These are phyloP conservation scores for Fusarium buxicola DNA, from an alignment of 2,329 filamentous ascomycete species.

Conservation along the genomic window DNA sequence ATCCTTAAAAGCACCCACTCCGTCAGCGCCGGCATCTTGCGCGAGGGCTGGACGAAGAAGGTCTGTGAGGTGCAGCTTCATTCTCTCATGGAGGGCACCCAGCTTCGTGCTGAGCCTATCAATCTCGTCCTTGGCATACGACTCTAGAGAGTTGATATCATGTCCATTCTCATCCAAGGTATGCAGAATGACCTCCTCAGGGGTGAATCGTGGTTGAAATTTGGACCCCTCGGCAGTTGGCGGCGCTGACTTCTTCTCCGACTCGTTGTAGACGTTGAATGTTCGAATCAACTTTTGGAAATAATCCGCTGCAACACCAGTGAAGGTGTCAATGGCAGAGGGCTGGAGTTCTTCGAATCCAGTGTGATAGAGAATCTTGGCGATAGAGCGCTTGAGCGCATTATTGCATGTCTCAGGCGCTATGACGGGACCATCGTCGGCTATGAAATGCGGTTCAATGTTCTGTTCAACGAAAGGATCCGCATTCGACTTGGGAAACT, in stretches of 20 bases:
- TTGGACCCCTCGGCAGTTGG: conserved; percentile 54
- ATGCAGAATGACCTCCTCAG: conserved; percentile 89
- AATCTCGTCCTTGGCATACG: conserved; percentile 93
- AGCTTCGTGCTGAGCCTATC: conserved; percentile 86
- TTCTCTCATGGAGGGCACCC: conserved; percentile 87
- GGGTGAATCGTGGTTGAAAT: conserved; percentile 75
- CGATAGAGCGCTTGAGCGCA: conserved; percentile 89
- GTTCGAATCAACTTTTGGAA: conserved; percentile 86
- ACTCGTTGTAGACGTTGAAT: conserved; percentile 84
- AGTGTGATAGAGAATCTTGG: conserved; percentile 94
- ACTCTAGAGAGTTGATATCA: conserved; percentile 83
- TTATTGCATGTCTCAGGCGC: conserved; percentile 83
- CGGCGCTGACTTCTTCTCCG: conserved; percentile 76
- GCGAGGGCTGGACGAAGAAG: conserved; percentile 89
- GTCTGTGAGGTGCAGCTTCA: conserved; percentile 94
- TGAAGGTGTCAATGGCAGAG: conserved; percentile 89
- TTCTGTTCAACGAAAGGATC: conserved; percentile 90
- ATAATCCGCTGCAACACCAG: conserved; percentile 89
- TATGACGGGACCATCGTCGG: conserved; percentile 90
- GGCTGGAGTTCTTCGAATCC: conserved; percentile 98
- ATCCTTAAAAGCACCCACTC: conserved; percentile 92
- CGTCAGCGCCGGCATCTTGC: conserved; percentile 80
- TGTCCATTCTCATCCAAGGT: conserved; percentile 86
- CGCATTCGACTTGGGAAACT: conserved; percentile 96
- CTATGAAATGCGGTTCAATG: conserved; percentile 87